Evolutionary conservation across 495 filamentous ascomycete genomes (phyloP), one percentile per base, ranked within the genome.

Genomic region (Pseudotulostoma volvatum): DNA sequence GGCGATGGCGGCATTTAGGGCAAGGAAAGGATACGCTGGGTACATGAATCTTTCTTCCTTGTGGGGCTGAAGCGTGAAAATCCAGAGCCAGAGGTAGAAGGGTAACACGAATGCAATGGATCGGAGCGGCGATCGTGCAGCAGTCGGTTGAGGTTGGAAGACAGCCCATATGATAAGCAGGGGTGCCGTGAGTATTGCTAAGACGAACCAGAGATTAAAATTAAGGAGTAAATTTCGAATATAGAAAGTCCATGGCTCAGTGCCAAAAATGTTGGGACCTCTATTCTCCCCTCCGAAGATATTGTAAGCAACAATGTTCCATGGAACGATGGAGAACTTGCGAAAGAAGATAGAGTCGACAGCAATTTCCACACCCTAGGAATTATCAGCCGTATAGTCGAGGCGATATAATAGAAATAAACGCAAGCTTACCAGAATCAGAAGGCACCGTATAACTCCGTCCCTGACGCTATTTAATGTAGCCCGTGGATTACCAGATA

Each of bases 41-140:
- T 93, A 96, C 86, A 99, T 96, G 63, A 99, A 99, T 5, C 92
- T 68, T 52, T 99, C 92, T 56, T 99, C 92, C 49, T 99, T 99
- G 67, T 99, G 92, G 14, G 90, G 78, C 52, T 96, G 90, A 7
- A 77, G 52, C 2, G 84, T 83, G 59, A 99, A 95, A 39, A 96
- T 88, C 4, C 56, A 73, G 17, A 96, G 71, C 92, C 92, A 99
- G 54, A 94, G 70, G 54, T 95, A 96, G 58, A 95, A 88, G 0
- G 92, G 88, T 1, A 75, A 58, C 35, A 81, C 61, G 48, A 88
- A 78, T 20, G 84, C 71, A 34, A 88, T 44, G n/a, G 75, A 81
- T 18, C 84, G 76, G 23, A 87, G 60, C 11, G 66, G 41, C 3
- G 63, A 67, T 46, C 71, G 52, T 20, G 56, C 57, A 11, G 59